phyloP scores from a whole-genome alignment of 1,284 basidiomycete species.

The Cystobasidium sp. region DNA sequence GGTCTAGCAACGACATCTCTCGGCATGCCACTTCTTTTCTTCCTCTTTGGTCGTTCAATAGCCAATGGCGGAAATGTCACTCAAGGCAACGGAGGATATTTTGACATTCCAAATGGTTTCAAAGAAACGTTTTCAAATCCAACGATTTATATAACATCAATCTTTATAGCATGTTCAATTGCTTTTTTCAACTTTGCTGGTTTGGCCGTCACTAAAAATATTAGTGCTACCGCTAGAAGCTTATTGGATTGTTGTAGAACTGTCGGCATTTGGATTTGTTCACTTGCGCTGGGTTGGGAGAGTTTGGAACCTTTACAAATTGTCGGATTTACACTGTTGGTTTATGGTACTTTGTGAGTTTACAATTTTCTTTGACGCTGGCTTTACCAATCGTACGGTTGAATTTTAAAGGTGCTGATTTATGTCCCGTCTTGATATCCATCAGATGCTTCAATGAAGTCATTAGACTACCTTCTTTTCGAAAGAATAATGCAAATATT shows the following conservation, averaged over 20 bases:
- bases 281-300: constrained; percentile 90
- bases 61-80: constrained; percentile 17
- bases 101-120: constrained; percentile 89
- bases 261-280: constrained; percentile 86
- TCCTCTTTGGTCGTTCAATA: constrained; percentile 54
- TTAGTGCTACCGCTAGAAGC: constrained; percentile 57
- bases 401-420: background rate
- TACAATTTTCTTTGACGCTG: too few relatives aligned
- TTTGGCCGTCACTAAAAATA: constrained; percentile 75
- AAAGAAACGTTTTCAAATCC: constrained; percentile 82
- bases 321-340: constrained; percentile 83
- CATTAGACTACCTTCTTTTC: constrained; percentile 33
- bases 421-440: background rate
- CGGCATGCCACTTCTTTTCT: constrained; percentile 72
- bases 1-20: constrained; percentile 77
- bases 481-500: background rate
- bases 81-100: constrained; percentile 73
- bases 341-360: constrained; percentile 65
- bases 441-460: constrained; percentile 41
- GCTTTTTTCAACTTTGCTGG: constrained; percentile 97
- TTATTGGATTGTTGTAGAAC: constrained; percentile 96
- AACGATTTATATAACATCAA: constrained; percentile 73
- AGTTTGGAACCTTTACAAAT: constrained; percentile 84
- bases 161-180: constrained; percentile 67
- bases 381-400: too few relatives aligned